Evolutionary conservation across 2,329 filamentous ascomycete genomes (phyloP).

Genomic region (Torrubiella hemipterigena): DNA sequence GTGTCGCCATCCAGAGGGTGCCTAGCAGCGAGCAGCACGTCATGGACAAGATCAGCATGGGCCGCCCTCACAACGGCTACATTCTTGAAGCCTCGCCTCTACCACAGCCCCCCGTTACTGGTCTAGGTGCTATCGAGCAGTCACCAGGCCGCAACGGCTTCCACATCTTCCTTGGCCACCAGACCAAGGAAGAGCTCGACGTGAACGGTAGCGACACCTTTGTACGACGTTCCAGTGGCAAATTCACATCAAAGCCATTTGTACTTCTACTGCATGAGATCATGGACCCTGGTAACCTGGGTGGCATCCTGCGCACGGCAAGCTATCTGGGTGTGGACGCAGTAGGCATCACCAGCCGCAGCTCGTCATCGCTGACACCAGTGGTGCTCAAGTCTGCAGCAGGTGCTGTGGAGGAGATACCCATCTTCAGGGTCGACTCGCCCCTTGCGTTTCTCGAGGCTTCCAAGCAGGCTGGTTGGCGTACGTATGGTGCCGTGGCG

Average conservation of each 20-base stretch:
- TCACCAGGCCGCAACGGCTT: conserved; percentile 38
- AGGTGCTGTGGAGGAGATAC: conserved; percentile 73
- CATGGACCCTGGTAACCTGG: conserved; percentile 80
- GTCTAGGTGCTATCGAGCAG: conserved; percentile 38
- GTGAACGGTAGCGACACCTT: conserved; percentile 60
- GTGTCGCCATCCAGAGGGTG: conserved; percentile 47
- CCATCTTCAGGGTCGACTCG: conserved; percentile 57
- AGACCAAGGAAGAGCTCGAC: conserved; percentile 60
- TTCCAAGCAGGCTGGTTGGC: conserved; percentile 66
- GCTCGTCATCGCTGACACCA: conserved; percentile 62
- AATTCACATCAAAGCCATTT: conserved; percentile 44
- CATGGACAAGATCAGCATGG: conserved; percentile 72
- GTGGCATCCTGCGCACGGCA: conserved; percentile 77
- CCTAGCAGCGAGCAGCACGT: conserved; percentile 49
- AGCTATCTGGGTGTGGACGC: conserved; percentile 86
- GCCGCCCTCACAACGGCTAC: conserved; percentile 80
- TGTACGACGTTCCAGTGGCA: conserved; percentile 16
- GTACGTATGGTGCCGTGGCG: conserved; percentile 64
- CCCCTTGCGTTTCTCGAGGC: conserved; percentile 57
- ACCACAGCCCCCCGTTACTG: conserved; percentile 55
- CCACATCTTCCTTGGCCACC: conserved; percentile 46
- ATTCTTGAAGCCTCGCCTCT: conserved; percentile 79
- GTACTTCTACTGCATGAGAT: conserved; percentile 66
- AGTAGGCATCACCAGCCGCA: conserved; percentile 62
- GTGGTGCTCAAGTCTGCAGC: conserved; percentile 79